Percentiles rank a stretch among this genome's conserved stretches.
phyloP scores from a whole-genome alignment of 2,329 filamentous ascomycete species.

The Monosporascus ibericus region DNA sequence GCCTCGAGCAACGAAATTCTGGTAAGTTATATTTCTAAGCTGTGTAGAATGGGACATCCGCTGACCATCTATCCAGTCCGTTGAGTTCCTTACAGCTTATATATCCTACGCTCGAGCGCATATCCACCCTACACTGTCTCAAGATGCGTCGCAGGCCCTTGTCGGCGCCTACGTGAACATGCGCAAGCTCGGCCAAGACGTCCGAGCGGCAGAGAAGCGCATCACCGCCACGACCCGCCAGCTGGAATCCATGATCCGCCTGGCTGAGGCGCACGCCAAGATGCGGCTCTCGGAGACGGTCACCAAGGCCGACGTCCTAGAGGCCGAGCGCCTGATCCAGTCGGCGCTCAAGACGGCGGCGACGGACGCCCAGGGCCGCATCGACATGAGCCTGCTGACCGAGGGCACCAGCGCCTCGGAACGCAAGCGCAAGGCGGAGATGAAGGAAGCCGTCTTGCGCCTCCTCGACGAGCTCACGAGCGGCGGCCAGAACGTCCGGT shows the following conservation, averaged over 20 bases:
- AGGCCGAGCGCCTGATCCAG: constrained; percentile 89
- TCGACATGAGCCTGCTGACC: constrained; percentile 93
- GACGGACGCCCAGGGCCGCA: constrained; percentile 87
- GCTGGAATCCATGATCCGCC: constrained; percentile 96
- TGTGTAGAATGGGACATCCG: background rate
- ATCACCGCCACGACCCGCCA: constrained; percentile 97
- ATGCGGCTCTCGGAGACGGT: constrained; percentile 82
- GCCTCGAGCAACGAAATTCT: constrained; percentile 69
- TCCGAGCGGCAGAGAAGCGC: constrained; percentile 83
- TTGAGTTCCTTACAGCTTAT: constrained; percentile 94
- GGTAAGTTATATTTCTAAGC: constrained; percentile 43
- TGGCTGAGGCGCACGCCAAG: constrained; percentile 93
- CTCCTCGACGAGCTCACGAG: constrained; percentile 77
- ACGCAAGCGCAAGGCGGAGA: constrained; percentile 71
- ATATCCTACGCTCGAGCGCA: constrained; percentile 92
- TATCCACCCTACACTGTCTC: constrained; percentile 75
- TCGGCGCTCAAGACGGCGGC: constrained; percentile 92
- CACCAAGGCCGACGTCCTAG: constrained; percentile 73
- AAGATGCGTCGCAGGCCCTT: constrained; percentile 75
- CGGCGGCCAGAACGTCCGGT: constrained; percentile 61
- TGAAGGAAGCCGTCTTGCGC: constrained; percentile 71
- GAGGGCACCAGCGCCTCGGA: constrained; percentile 92
- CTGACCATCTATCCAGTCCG: constrained; percentile 50
- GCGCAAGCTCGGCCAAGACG: constrained; percentile 85
- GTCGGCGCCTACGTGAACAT: constrained; percentile 87